Base-by-base conservation (phyloP, 768 basidiomycete genomes). In the Suillus sp. region DNA sequence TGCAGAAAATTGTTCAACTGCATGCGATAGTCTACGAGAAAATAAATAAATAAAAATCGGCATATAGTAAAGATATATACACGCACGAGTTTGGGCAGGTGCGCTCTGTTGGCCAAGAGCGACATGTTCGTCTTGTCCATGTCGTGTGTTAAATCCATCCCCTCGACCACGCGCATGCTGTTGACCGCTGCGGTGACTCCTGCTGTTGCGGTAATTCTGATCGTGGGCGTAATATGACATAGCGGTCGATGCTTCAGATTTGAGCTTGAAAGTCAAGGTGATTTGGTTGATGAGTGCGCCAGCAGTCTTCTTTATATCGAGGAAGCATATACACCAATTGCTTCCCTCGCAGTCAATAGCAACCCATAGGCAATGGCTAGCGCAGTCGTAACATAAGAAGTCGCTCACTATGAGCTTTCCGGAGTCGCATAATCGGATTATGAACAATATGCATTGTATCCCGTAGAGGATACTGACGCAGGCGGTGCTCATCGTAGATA, bases 1-100 rank as follows among this genome's bases (percentile, higher is more conserved):
- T 74, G 73, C 32, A 68, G 50, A 16, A 63, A 64, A 61, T 74
- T 75, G 59, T 75, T 74, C 20, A 75, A 62, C 35, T 72, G 63
- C 65, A 71, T 66, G 43, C 69, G 50, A 47, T 64, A 62, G 43
- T 72, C 71, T 72, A 35, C 9, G 34, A 4, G 53, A 43, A 66
- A 7, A 54, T n/a, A n/a, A n/a, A n/a, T n/a, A n/a, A 27, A 34
- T 60, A 59, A 59, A 20, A 27, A 3, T 38, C 1, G 11, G 11
- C 37, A 18, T 18, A 57, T 10, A 57, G 9, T 40, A 1, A 27
- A 57, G 4, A 57, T 40, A 13, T 20, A 30, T 20, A 27, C 6
- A 57, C 56, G 18, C n/a, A 57, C 56, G 38, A 57, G 5, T 0
- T 38, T 56, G 55, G 32, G 1, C 20, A 11, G 11, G 20, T 30